phyloP scores from a whole-genome alignment of 106 monocot genomes.

The Triglochin maritima region DNA sequence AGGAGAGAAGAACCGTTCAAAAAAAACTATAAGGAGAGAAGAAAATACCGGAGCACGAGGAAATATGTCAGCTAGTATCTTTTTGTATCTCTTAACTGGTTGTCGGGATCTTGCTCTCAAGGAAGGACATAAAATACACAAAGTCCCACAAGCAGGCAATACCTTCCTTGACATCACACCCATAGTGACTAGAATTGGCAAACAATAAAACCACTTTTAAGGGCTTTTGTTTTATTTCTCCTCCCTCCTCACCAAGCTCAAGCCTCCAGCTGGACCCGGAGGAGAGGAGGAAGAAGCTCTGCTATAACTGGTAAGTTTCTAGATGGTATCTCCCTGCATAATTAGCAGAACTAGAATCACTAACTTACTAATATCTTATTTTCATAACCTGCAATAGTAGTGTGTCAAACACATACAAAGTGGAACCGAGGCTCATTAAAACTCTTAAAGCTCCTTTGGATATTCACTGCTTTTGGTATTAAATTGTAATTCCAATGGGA shows the following conservation, averaged over 20 bases:
- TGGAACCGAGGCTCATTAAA: not conserved
- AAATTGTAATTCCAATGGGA: not conserved
- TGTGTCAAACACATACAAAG: too few relatives aligned
- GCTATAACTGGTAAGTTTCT: too few relatives aligned
- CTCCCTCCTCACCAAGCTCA: not conserved
- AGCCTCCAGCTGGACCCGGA: not conserved
- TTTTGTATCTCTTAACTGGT: conserved; percentile 35
- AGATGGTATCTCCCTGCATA: too few relatives aligned
- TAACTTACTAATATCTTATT: not conserved
- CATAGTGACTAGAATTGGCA: conserved; percentile 7
- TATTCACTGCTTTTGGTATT: not conserved
- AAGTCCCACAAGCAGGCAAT: conserved; percentile 21
- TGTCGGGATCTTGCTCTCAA: conserved; percentile 25
- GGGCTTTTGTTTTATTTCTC: not conserved
- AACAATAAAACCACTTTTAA: not conserved
- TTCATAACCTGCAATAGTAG: not conserved
- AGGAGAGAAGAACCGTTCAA: not conserved
- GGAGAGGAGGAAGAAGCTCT: conserved; percentile 4
- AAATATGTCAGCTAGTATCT: conserved; percentile 28
- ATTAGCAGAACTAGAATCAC: not conserved
- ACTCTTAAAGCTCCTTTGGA: not conserved
- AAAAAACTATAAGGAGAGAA: not conserved
- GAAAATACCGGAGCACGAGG: conserved; percentile 23
- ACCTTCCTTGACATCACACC: conserved; percentile 36
- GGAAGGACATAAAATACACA: conserved; percentile 29